Evolutionary conservation across 208 protist species (phyloP), one percentile per base, ranked within the genome.

Genomic region (Herpetomonas samuelpessoai): DNA sequence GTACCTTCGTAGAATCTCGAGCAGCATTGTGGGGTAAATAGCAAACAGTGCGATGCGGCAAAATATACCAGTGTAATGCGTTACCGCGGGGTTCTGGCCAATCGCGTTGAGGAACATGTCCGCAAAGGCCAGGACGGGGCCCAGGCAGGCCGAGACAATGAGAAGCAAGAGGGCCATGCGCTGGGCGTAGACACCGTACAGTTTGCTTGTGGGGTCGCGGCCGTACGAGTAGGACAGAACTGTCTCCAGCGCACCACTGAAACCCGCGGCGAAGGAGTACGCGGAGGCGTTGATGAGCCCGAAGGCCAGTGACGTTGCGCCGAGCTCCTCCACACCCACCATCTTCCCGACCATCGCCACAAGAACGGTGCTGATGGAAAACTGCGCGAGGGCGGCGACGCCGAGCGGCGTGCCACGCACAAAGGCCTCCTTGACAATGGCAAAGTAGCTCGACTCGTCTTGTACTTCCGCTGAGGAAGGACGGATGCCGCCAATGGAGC

Each of bases 1-100:
- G 65, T 91, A 94, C 41, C 87, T 81, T 25, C 87, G 78, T 56
- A 94, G 64, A 35, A 94, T 51, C 62, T 91, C 83, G 31, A 94
- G 65, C 68, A 86, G 45, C 81, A 86, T 94, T 25, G 68, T 57
- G 2, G 79, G 76, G 47, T 83, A 86, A 49, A 85, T 61, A n/a
- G 76, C 81, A 60, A 83, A 79, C 19, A 87, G 56, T 4, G 76
- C 68, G 44, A 79, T 59, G 22, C 70, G 81, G 45, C 76, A 88
- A 55, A 88, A 94, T 39, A 64, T n/a, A 16, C 83, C 81, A 2
- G 74, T 81, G 57, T 67, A 77, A 16, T 66, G 49, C 14, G 76
- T 64, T n/a, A 91, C 81, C 3, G 59, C 57, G 0, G 73, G 47
- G 68, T 81, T 79, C 56, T 91, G 76, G 14, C 79, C 71, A 30